Evolutionary conservation across 495 filamentous ascomycete genomes (phyloP).

Genomic region (Jackrogersella minutella): DNA sequence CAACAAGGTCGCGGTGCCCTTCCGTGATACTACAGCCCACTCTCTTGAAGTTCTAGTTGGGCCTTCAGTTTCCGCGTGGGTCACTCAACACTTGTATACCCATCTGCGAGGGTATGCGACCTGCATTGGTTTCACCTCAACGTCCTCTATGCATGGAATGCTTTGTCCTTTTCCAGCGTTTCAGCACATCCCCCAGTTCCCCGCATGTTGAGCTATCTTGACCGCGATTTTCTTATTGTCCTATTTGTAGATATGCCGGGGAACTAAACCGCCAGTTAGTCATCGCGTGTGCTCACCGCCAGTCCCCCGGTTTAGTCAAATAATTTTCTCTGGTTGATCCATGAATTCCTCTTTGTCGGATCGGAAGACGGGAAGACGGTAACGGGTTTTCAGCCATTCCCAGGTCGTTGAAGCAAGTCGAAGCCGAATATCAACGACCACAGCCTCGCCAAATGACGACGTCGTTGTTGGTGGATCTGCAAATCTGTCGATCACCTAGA

Average conservation of each 20-base stretch:
- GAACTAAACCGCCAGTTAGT: constrained; percentile 24
- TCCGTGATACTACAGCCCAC: constrained; percentile 32
- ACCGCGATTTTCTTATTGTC: constrained; percentile 30
- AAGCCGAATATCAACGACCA: constrained; percentile 5
- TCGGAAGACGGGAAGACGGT: constrained; percentile 13
- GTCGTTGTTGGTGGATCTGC: constrained; percentile 36
- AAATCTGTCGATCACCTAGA: constrained; percentile 39
- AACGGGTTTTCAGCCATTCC: constrained; percentile 16
- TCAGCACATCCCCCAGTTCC: constrained; percentile 20
- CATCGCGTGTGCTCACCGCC: constrained; percentile 37
- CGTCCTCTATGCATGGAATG: constrained; percentile 24
- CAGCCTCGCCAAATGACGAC: constrained; percentile 42
- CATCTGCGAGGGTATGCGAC: constrained; percentile 28
- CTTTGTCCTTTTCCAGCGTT: constrained; percentile 22
- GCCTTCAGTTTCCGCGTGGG: constrained; percentile 38
- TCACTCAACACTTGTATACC: constrained; percentile 24
- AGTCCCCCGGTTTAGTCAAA: constrained; percentile 31
- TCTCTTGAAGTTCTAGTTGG: constrained; percentile 29
- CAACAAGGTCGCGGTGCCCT: constrained; percentile 21
- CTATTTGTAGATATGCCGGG: constrained; percentile 33
- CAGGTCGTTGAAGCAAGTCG: constrained; percentile 3
- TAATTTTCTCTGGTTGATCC: constrained; percentile 23
- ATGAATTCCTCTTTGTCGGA: constrained; percentile 11
- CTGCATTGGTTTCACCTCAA: constrained; percentile 39
- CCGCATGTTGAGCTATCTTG: constrained; percentile 35